Base-by-base conservation (phyloP, 2,329 filamentous ascomycete species). In the Lasiodiplodia hormozganensis region DNA sequence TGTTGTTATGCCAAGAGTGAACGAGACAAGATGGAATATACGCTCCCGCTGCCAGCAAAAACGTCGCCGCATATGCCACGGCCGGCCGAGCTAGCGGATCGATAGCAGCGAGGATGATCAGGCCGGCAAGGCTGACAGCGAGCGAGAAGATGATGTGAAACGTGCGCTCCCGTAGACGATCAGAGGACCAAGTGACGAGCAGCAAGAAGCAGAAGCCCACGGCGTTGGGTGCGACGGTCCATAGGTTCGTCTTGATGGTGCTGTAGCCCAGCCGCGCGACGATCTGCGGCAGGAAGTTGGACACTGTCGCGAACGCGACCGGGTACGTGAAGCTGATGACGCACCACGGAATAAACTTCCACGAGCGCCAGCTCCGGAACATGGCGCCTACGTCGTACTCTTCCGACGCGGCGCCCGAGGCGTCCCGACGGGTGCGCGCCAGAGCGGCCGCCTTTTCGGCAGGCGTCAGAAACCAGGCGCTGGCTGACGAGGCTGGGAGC, bases 281-380 rank as follows among this genome's bases (percentile, higher is more conserved):
- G 28, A 69, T 67, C 54, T 84, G 76, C 0, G 83, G 83, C 16
- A 85, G 80, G 73, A 85, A 85, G 68, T 84, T 84, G 68, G 79
- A 79, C 2, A 79, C 77, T 0, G 77, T 83, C 23, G 80, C 74
- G 71, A 84, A 85, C 0, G 83, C 83, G 2, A 85, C 82, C 0
- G 83, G 81, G 67, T 85, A 85, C 0, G 82, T 84, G 71, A 85
- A 82, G 4, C 78, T 75, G 66, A 85, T 83, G 43, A 84, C 71
- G 68, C 79, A 82, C 82, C 82, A 84, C 0, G 81, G 72, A 0
- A 78, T 73, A 60, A 85, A 82, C 68, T 81, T 79, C 78, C 77
- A 79, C 21, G 76, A 76, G 49, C 74, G 78, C 82, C 82, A 85
- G 2, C 76, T 77, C 23, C 74, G 73, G 70, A 85, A 85, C 51